Evolutionary conservation across 2,329 filamentous ascomycete genomes (phyloP), one percentile per base, ranked within the genome.

Genomic region (Hysterium pulicare): DNA sequence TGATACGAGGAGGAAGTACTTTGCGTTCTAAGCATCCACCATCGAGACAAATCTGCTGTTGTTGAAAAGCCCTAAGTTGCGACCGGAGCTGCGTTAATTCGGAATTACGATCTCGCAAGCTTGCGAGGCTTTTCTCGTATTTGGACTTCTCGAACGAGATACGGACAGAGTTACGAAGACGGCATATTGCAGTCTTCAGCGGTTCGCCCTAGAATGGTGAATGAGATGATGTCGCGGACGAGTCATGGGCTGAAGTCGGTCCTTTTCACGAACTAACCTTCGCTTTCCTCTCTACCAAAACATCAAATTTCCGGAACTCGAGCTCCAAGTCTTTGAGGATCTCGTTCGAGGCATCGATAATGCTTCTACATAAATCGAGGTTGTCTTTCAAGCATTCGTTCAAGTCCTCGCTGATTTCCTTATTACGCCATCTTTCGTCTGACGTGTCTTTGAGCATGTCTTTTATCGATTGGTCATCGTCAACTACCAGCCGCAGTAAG

Each of bases 71-170:
- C 19, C 38, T 38, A 21, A 55, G 42, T 7, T 57, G 54, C 5
- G 38, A 42, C 8, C 50, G 50, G 17, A 57, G 42, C 10, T 48
- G 41, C 9, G 40, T 42, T 3, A 57, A 33, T n/a, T 59, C 50
- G n/a, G 42, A 38, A 16, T 54, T 59, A 9, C 44, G 42, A n/a
- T 56, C 46, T 20, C 51, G 40, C 8, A 59, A 42, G 5, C 20
- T 45, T 2, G 38, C 21, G 2, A 59, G 33, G 8, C 32, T 51
- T 9, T 39, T 40, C 8, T 55, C 45, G 19, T 54, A 50, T 16
- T 51, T 52, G 1, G 49, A 43, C 5, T 53, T 54, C 16, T 59
- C 49, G 22, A 59, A 55, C 0, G 45, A 32, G 9, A 56, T 50
- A 3, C 33, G 38, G 5, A 49, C 19, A 1, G 49, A 44, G 23